A percentile compares a stretch with the other conserved stretches of the same genome.
Conservation (phyloP, 2,329 filamentous ascomycete genomes). For the Epichloe hybrida region DNA sequence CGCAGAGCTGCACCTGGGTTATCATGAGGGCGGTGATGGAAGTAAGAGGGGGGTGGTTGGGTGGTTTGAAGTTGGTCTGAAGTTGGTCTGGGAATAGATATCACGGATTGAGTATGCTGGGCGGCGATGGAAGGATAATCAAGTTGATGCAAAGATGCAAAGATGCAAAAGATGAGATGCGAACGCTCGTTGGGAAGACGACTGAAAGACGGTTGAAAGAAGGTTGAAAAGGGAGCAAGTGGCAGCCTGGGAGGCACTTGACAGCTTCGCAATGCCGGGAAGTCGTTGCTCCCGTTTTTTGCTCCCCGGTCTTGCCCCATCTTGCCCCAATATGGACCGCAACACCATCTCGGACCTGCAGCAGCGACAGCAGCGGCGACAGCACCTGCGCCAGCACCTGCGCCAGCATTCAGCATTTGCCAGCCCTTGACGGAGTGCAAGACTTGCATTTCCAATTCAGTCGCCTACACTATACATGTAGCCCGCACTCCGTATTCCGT, state of each 20-base stretch:
- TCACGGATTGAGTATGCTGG: neutral
- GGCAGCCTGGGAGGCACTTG: too few species aligned
- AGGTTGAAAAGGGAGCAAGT: too few species aligned
- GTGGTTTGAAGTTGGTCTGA: neutral
- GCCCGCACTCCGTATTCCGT: neutral
- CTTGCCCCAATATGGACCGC: neutral
- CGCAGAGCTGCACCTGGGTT: slow-evolving; percentile 5
- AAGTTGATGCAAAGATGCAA: too few species aligned
- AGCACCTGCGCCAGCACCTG: neutral
- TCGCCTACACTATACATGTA: neutral
- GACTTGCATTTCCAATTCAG: neutral
- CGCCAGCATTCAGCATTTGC: neutral
- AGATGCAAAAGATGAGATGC: too few species aligned
- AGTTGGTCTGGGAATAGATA: neutral
- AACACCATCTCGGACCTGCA: neutral
- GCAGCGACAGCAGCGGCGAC: too few species aligned
- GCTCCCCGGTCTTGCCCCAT: neutral
- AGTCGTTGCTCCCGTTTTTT: too few species aligned
- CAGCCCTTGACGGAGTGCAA: too few species aligned
- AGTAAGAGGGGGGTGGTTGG: neutral
- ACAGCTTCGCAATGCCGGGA: too few species aligned
- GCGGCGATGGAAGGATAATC: too few species aligned
- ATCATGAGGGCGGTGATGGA: neutral
- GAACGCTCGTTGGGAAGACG: too few species aligned
- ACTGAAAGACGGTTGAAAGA: too few species aligned